phyloP scores from a whole-genome alignment of 495 filamentous ascomycete species.

The Penicillium riverlandense region DNA sequence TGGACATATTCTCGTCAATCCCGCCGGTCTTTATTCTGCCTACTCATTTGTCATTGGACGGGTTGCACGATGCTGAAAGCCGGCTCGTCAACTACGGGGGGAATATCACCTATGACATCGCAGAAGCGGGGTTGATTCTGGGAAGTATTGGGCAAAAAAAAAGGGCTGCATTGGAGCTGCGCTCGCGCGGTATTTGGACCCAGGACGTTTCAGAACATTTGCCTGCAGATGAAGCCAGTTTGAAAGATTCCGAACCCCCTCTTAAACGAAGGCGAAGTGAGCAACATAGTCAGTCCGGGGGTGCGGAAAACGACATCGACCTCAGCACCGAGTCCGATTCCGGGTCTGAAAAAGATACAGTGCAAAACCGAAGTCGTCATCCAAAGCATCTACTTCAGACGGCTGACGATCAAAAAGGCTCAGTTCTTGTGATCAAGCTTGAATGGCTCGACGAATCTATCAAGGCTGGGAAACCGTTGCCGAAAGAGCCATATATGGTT shows the following conservation, averaged over 20 bases:
- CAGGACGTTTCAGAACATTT: conserved; percentile 36
- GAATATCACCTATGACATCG: conserved; percentile 61
- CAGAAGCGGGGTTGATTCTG: conserved; percentile 67
- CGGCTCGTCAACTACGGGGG: conserved; percentile 47
- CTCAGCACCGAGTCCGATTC: conserved; percentile 29
- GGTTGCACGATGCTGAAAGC: conserved; percentile 56
- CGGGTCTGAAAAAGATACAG: conserved; percentile 22
- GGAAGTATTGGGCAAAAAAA: conserved; percentile 61
- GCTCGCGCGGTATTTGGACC: conserved; percentile 53
- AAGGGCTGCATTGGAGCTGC: conserved; percentile 71
- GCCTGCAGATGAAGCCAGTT: not conserved
- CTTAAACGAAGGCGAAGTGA: conserved; percentile 17
- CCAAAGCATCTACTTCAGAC: conserved; percentile 3
- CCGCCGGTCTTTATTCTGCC: conserved; percentile 71
- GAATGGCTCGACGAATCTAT: conserved; percentile 68
- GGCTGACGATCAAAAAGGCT: conserved; percentile 10
- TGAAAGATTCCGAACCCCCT: conserved; percentile 5
- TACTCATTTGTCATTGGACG: conserved; percentile 55
- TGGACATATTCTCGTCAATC: conserved; percentile 12
- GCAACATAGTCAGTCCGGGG: not conserved
- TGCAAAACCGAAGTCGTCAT: conserved; percentile 2
- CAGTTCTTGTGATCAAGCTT: conserved; percentile 63
- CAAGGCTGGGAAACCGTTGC: conserved; percentile 42
- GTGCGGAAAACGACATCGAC: conserved; percentile 14
- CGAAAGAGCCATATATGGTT: conserved; percentile 54